These are phyloP conservation scores for Chrysosporium queenslandicum DNA, from an alignment of 2,329 filamentous ascomycete species.

Conservation along the genomic window DNA sequence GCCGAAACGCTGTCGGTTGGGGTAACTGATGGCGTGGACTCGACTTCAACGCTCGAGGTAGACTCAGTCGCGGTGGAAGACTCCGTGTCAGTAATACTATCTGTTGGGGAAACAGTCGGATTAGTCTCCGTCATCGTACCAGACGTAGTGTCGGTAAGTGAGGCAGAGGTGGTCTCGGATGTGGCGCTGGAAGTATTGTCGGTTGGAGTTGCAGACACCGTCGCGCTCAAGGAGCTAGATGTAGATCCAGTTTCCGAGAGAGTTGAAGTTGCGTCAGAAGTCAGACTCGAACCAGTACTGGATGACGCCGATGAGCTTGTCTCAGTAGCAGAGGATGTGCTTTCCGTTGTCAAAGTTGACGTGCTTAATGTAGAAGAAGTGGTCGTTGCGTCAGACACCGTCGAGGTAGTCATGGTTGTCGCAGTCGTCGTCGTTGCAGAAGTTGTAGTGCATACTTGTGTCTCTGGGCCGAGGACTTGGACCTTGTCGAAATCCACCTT, in stretches of 20 bases:
- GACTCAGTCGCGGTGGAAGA: not conserved
- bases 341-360: not conserved
- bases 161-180: not conserved
- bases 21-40: not conserved
- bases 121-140: not conserved
- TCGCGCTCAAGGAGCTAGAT: not conserved
- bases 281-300: not conserved
- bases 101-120: not conserved
- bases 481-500: conserved; percentile 1
- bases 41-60: not conserved
- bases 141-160: not conserved
- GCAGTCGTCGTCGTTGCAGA: not conserved
- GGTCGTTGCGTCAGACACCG: not conserved
- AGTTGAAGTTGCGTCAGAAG: not conserved
- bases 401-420: not conserved
- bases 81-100: not conserved
- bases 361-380: not conserved
- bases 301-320: not conserved
- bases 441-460: not conserved
- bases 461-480: not conserved
- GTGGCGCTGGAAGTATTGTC: not conserved
- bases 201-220: not conserved
- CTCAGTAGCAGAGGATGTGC: not conserved
- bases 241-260: not conserved
- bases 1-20: not conserved